Evolutionary conservation across 352 stramenopile genomes (phyloP), one percentile per base, ranked within the genome.

Genomic region (Phytopythium oedochilum): DNA sequence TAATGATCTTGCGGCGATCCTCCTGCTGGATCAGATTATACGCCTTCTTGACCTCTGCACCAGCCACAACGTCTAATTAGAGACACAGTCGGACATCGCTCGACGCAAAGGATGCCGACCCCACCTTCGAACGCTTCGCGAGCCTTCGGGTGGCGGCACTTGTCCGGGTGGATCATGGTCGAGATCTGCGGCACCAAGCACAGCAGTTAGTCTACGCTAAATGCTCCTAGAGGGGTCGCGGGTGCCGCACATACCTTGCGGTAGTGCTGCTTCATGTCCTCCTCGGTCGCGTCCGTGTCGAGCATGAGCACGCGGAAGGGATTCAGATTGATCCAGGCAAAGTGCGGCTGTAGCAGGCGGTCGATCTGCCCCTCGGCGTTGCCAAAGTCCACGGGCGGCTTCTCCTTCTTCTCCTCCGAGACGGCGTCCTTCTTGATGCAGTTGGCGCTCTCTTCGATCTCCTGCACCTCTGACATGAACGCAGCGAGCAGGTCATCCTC

Each of bases 211-310:
- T n/a, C n/a, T n/a, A n/a, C n/a, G n/a, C n/a, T n/a, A n/a, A n/a
- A n/a, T n/a, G n/a, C n/a, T n/a, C n/a, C n/a, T n/a, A n/a, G n/a
- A n/a, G n/a, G n/a, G n/a, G n/a, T n/a, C 18, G 14, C 36, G 7
- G 14, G 18, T 10, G 20, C 39, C 9, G 0, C 3, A 20, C 42
- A 17, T 2, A 89, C 83, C 71, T 96, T 96, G 49, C 85, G 77
- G 42, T 96, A 96, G 68, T 94, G 85, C 71, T 95, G 85, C 61
- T 94, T 94, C 77, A 96, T 95, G 39, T 96, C 83, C 36, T 96
- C 87, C 26, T 95, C 83, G 1, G 80, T 88, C 5, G 87, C 87
- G 40, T 93, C 85, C 22, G 71, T 83, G 34, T 94, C 78, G 36
- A 96, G 73, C 87, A 96, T 95, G 23, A 96, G 69, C 29, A 96